Conservation (phyloP, 179 eudicot genomes). For the Heliamphora pulchella region DNA sequence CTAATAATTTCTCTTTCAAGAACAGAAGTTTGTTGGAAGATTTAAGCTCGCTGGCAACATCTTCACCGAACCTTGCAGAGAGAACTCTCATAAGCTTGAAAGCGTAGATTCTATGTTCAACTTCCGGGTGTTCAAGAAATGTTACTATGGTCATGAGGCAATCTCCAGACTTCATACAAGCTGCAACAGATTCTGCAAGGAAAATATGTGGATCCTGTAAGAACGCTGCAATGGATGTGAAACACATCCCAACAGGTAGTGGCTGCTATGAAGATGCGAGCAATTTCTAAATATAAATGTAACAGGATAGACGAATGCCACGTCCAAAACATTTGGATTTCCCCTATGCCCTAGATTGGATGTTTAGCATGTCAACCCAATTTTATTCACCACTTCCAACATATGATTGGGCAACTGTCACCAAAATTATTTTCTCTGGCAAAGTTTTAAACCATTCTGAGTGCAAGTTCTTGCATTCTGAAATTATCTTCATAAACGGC, state of each 20-base stretch:
- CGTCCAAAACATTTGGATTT: background rate
- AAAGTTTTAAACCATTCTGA: background rate
- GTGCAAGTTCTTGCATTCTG: background rate
- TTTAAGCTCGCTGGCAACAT: conserved; percentile 34
- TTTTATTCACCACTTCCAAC: background rate
- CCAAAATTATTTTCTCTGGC: no score
- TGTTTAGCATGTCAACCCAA: no score
- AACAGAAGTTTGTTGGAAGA: conserved; percentile 32
- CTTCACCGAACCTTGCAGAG: conserved; percentile 39
- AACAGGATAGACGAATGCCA: background rate
- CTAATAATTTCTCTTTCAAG: conserved; percentile 36
- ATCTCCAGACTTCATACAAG: conserved; percentile 38
- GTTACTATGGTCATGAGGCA: conserved; percentile 39
- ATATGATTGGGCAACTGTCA: no score
- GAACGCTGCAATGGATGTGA: background rate
- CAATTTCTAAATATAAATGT: background rate
- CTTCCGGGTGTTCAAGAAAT: conserved; percentile 42
- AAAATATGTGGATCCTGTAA: conserved; percentile 6
- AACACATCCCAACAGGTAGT: background rate
- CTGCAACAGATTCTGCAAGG: conserved; percentile 48
- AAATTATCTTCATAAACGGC: background rate
- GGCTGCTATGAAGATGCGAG: background rate
- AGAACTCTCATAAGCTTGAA: conserved; percentile 44
- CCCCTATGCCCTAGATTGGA: no score
- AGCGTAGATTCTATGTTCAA: conserved; percentile 34